Percentiles rank a stretch among this genome's conserved stretches.
Evolutionary conservation across 176 grass and related monocot genomes (phyloP).

Genomic region (Urochloa ruziziensis): DNA sequence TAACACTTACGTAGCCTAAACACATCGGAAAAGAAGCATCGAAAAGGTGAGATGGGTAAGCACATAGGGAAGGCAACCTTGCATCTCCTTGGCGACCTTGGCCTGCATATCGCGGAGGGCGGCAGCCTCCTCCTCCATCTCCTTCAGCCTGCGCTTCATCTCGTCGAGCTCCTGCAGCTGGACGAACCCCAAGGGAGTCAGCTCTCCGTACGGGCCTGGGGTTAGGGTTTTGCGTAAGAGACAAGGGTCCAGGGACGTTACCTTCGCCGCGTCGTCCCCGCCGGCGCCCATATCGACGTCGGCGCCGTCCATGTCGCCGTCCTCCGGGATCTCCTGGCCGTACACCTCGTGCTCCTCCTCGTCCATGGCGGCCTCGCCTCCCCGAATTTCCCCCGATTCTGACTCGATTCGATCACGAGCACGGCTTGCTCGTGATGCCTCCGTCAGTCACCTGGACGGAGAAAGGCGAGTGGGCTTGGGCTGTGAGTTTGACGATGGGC

Average conservation of each 20-base stretch:
- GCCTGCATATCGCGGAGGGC: slow-evolving; percentile 80
- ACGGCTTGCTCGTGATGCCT: no score
- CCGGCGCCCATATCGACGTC: slow-evolving; percentile 54
- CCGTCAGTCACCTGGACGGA: background rate
- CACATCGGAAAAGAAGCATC: background rate
- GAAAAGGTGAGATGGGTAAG: background rate
- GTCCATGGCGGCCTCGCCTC: slow-evolving; percentile 42
- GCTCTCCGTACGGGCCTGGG: slow-evolving; percentile 14
- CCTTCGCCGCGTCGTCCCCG: slow-evolving; percentile 57
- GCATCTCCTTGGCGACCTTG: slow-evolving; percentile 85
- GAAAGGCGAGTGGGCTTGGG: background rate
- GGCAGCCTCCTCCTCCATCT: slow-evolving; percentile 76
- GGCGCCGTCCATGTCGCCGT: slow-evolving; percentile 63
- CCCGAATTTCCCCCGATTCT: slow-evolving; percentile 23
- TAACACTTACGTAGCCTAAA: background rate
- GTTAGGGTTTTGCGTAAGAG: slow-evolving; percentile 29
- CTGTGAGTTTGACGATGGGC: background rate
- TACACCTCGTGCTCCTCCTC: slow-evolving; percentile 85
- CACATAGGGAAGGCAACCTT: slow-evolving; percentile 37
- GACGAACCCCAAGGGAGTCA: background rate
- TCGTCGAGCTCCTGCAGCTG: slow-evolving; percentile 68
- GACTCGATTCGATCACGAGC: background rate
- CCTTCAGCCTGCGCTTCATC: slow-evolving; percentile 75
- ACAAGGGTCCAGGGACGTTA: background rate
- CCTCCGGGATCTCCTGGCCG: slow-evolving; percentile 72